phyloP scores from a whole-genome alignment of 768 basidiomycete species.

The Holtermanniella nyarrowii region DNA sequence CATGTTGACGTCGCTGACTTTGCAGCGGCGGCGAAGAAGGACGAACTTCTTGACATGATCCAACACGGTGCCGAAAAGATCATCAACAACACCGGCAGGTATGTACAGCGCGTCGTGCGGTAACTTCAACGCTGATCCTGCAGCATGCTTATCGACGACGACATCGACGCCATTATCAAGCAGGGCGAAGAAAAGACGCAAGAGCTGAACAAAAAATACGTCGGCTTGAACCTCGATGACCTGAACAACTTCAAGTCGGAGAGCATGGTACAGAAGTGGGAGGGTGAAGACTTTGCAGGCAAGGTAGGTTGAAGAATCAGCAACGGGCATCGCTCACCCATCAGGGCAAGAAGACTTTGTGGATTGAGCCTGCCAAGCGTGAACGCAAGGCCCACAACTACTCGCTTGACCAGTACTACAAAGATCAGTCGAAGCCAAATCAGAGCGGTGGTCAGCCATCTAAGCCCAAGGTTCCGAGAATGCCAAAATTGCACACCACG shows the following conservation, averaged over 20 bases:
- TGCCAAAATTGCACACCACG: constrained; percentile 80
- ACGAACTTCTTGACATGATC: constrained; percentile 96
- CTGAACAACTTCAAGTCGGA: constrained; percentile 95
- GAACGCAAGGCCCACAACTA: constrained; percentile 79
- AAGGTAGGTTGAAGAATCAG: constrained; percentile 53
- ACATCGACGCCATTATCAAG: constrained; percentile 87
- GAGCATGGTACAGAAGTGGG: constrained; percentile 76
- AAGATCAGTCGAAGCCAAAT: constrained; percentile 73
- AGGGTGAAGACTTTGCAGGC: constrained; percentile 80
- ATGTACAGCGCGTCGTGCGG: constrained; percentile 32
- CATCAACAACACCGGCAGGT: constrained; percentile 70
- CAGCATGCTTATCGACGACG: constrained; percentile 68
- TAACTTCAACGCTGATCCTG: constrained; percentile 1
- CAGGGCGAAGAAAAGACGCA: constrained; percentile 82
- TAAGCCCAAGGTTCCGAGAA: constrained; percentile 72
- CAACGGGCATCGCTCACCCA: neutral
- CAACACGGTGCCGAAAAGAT: constrained; percentile 95
- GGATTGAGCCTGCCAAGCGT: constrained; percentile 78
- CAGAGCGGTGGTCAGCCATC: constrained; percentile 52
- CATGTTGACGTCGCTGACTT: constrained; percentile 1
- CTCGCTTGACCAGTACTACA: constrained; percentile 90
- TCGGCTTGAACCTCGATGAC: constrained; percentile 84
- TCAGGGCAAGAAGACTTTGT: constrained; percentile 36
- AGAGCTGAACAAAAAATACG: constrained; percentile 83
- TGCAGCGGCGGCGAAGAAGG: constrained; percentile 67